Conservation (phyloP, 441 rosid genomes). For the Metrosideros polymorpha region DNA sequence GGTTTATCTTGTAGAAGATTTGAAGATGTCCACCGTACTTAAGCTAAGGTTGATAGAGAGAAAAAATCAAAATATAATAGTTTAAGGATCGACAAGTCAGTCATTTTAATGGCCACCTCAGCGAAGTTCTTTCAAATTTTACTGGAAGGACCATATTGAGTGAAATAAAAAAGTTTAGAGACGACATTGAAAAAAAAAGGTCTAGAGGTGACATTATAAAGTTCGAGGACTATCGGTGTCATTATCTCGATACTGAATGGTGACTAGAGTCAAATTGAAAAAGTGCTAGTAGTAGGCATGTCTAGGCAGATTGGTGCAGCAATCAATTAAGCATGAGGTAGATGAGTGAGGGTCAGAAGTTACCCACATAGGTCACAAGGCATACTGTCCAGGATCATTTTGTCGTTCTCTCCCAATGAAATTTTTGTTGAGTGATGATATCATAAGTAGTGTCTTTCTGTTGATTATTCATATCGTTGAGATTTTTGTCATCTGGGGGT, state of each 20-base stretch:
- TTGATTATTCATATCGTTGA: background rate
- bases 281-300: background rate
- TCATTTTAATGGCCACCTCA: background rate
- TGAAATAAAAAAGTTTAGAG: background rate
- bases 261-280: background rate
- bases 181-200: background rate
- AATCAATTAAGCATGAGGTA: background rate
- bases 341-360: background rate
- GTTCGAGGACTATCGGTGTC: background rate
- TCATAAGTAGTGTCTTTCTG: background rate
- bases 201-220: background rate
- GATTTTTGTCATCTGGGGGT: background rate
- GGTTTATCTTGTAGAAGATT: background rate
- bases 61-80: background rate
- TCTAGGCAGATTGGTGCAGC: background rate
- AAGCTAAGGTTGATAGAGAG: background rate
- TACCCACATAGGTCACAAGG: background rate
- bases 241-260: background rate
- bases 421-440: background rate
- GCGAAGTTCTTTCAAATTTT: background rate
- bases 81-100: background rate
- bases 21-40: background rate
- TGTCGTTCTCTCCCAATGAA: background rate
- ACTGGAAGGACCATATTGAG: background rate
- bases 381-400: background rate